Percentiles rank a stretch among this genome's conserved stretches.
phyloP scores from a whole-genome alignment of 441 rosid species.

The Croton laevigatus region DNA sequence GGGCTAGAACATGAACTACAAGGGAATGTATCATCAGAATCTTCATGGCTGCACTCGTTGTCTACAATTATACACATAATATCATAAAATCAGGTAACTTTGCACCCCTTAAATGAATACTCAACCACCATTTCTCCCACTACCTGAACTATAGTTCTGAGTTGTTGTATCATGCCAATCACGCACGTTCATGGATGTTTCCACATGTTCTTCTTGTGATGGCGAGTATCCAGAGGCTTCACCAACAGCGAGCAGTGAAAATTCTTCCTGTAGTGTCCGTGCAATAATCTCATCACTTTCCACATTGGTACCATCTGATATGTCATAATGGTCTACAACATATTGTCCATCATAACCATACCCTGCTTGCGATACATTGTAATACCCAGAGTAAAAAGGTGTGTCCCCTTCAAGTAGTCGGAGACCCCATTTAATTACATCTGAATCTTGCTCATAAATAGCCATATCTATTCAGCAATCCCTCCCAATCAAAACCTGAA shows the following conservation, averaged over 20 bases:
- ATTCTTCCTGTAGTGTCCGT: conserved; percentile 61
- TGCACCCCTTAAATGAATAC: neutral
- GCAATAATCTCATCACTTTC: conserved; percentile 71
- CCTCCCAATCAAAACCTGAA: conserved; percentile 11
- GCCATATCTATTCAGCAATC: conserved; percentile 29
- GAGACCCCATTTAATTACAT: conserved; percentile 61
- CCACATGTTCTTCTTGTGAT: conserved; percentile 26
- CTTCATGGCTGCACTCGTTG: conserved; percentile 39
- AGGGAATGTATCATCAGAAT: conserved; percentile 45
- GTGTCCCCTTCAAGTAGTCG: conserved; percentile 57
- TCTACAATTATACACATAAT: conserved; percentile 35
- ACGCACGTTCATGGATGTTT: conserved; percentile 28
- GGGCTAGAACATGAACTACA: conserved; percentile 64
- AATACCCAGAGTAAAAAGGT: conserved; percentile 38
- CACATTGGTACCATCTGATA: conserved; percentile 39
- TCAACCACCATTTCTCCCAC: conserved; percentile 5
- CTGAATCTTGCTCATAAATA: conserved; percentile 58
- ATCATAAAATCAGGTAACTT: neutral
- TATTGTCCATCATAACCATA: conserved; percentile 34
- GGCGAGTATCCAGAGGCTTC: conserved; percentile 39
- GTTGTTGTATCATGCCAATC: conserved; percentile 38
- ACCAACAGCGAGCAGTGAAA: conserved; percentile 57
- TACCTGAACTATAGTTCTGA: conserved; percentile 45
- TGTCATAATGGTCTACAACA: conserved; percentile 42
- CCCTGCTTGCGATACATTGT: conserved; percentile 32